Evolutionary conservation across 306 rosid genomes (phyloP).

Genomic region (Delonix regia): DNA sequence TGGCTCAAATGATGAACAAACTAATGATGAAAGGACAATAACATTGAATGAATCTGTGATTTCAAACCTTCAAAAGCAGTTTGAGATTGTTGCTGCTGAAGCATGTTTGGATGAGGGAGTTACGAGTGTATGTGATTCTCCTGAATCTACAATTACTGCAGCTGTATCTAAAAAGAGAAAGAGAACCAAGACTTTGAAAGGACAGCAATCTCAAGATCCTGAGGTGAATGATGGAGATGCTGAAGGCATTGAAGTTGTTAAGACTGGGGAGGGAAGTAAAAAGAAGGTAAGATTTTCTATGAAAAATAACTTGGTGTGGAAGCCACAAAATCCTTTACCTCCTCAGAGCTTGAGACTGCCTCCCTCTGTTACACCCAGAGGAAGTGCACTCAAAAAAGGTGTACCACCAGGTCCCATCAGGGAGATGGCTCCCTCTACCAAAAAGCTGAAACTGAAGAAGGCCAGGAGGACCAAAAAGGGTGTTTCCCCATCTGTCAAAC

Average conservation of each 20-base stretch:
- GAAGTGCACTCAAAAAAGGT: conserved; percentile 99
- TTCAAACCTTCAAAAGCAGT: conserved; percentile 83
- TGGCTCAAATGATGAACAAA: conserved; percentile 42
- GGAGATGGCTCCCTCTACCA: conserved; percentile 61
- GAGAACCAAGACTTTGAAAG: conserved; percentile 66
- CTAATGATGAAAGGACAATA: conserved; percentile 29
- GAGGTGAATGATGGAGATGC: conserved; percentile 45
- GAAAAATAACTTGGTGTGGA: conserved; percentile 95
- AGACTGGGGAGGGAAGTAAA: conserved; percentile 71
- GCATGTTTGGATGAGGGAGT: conserved; percentile 60
- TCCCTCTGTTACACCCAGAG: conserved; percentile 93
- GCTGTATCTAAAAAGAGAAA: conserved; percentile 79
- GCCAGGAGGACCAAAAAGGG: conserved; percentile 62
- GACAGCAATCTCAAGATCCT: conserved; percentile 38
- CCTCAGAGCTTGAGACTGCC: conserved; percentile 90
- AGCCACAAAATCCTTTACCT: conserved; percentile 90
- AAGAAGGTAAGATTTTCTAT: conserved; percentile 91
- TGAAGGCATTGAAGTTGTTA: conserved; percentile 44
- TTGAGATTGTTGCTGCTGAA: conserved; percentile 87
- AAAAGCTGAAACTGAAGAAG: conserved; percentile 69
- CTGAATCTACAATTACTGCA: conserved; percentile 33
- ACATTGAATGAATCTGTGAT: conserved; percentile 59
- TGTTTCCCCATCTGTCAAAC: conserved; percentile 59
- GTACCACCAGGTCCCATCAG: conserved; percentile 91
- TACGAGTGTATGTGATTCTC: conserved; percentile 46